A percentile compares a stretch with the other conserved stretches of the same genome.
phyloP scores from a whole-genome alignment of 805 yeast genomes.

The Wickerhamomyces strasburgensis region DNA sequence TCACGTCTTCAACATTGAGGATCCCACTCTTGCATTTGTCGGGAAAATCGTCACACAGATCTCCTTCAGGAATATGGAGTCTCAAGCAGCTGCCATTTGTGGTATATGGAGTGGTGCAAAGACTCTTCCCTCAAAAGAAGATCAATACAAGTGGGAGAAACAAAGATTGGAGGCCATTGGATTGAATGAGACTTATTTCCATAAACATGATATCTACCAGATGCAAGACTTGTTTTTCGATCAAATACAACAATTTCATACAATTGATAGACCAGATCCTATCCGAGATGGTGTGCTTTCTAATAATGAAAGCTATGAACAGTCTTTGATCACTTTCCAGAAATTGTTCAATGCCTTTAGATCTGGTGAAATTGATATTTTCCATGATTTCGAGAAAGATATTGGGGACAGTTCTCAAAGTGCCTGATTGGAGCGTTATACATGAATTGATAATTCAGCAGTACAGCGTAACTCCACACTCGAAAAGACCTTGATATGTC shows the following conservation, averaged over 20 bases:
- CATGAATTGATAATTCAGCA: too few species aligned
- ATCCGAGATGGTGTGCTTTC: conserved; percentile 17
- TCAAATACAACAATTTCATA: conserved; percentile 21
- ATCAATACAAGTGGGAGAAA: conserved; percentile 33
- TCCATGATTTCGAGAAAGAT: conserved; percentile 6
- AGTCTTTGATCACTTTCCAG: conserved; percentile 9
- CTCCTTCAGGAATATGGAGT: conserved; percentile 44
- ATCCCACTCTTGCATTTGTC: conserved; percentile 39
- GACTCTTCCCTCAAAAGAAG: conserved; percentile 34
- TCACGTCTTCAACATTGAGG: conserved; percentile 39
- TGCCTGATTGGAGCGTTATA: too few species aligned
- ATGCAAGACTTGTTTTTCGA: conserved; percentile 26
- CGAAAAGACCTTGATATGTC: too few species aligned
- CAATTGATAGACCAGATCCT: conserved; percentile 28
- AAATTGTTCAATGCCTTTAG: conserved; percentile 9
- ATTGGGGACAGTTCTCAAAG: too few species aligned
- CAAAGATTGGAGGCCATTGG: conserved; percentile 23
- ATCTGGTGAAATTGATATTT: conserved; percentile 3
- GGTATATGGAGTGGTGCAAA: conserved; percentile 46
- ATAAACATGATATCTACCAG: conserved; percentile 27
- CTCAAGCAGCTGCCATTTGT: conserved; percentile 45
- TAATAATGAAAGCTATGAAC: conserved; percentile 2
- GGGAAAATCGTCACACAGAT: conserved; percentile 36
- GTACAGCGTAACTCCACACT: too few species aligned
- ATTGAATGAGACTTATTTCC: conserved; percentile 23